phyloP scores from a whole-genome alignment of 352 stramenopile species.

The Phytophthora cactorum region DNA sequence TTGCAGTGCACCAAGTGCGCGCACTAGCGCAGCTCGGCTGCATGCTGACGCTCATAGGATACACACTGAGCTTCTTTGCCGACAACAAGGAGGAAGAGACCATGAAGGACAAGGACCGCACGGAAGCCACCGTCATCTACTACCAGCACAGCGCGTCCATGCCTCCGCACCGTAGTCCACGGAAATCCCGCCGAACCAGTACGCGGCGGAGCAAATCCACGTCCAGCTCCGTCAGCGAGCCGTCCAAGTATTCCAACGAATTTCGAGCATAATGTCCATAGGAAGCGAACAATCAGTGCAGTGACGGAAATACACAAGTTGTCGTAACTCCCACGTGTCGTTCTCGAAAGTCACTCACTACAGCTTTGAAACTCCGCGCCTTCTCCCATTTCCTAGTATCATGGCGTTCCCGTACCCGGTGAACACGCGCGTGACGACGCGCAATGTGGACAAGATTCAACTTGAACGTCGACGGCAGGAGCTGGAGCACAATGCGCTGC shows the following conservation, averaged over 20 bases:
- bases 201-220: constrained; percentile 33
- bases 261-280: constrained; percentile 1
- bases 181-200: constrained; percentile 14
- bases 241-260: constrained; percentile 17
- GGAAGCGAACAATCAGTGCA: not conserved
- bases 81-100: constrained; percentile 52
- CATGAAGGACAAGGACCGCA: constrained; percentile 37
- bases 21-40: constrained; percentile 62
- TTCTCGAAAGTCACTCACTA: not conserved
- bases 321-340: constrained; percentile 10
- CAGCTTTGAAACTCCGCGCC: not conserved
- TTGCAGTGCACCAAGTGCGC: constrained; percentile 61
- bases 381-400: not conserved
- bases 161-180: constrained; percentile 4
- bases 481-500: constrained; percentile 56
- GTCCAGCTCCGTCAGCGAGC: constrained; percentile 28
- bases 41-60: constrained; percentile 62
- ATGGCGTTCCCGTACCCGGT: constrained; percentile 72
- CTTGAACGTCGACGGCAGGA: constrained; percentile 65
- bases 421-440: constrained; percentile 65
- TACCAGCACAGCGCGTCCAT: constrained; percentile 39
- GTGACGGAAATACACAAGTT: constrained; percentile 22
- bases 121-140: constrained; percentile 24
- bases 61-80: constrained; percentile 61
- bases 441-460: constrained; percentile 70